Percentiles rank a stretch among this genome's conserved stretches.
These are phyloP conservation scores for Lagenaria siceraria DNA, from an alignment of 306 rosid species.

Conservation along the genomic window DNA sequence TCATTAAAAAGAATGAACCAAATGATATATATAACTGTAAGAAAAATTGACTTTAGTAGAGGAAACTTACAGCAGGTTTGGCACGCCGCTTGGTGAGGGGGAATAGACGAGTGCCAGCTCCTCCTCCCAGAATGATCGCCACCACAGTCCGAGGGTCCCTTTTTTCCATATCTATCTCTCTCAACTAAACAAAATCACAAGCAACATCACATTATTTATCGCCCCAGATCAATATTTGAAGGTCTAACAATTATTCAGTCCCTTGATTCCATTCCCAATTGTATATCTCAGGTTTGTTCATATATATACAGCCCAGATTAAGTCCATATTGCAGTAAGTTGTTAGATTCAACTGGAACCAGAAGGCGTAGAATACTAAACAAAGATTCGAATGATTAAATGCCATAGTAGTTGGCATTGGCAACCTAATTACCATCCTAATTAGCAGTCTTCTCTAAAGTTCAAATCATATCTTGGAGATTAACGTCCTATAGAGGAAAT, in stretches of 20 bases:
- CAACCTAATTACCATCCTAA: background rate
- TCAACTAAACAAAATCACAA: conserved; percentile 41
- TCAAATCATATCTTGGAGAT: background rate
- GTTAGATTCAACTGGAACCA: background rate
- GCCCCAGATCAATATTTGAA: background rate
- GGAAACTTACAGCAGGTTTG: conserved; percentile 69
- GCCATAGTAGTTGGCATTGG: background rate
- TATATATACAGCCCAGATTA: background rate
- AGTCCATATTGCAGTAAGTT: background rate
- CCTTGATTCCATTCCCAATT: background rate
- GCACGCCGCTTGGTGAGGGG: conserved; percentile 93
- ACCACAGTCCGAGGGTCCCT: conserved; percentile 60
- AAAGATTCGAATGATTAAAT: background rate
- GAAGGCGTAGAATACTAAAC: background rate
- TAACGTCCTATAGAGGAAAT: background rate
- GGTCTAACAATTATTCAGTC: background rate
- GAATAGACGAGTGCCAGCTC: conserved; percentile 96
- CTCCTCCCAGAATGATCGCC: conserved; percentile 86
- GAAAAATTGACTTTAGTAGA: background rate
- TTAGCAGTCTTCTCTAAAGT: background rate
- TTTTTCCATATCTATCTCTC: conserved; percentile 36
- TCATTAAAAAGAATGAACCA: background rate
- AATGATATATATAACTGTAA: background rate
- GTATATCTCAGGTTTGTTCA: background rate
- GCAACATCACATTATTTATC: background rate